Percentiles rank a stretch among this genome's conserved stretches.
These are phyloP conservation scores for Alternaria sp. DNA, from an alignment of 2,329 filamentous ascomycete genomes.

Conservation along the genomic window DNA sequence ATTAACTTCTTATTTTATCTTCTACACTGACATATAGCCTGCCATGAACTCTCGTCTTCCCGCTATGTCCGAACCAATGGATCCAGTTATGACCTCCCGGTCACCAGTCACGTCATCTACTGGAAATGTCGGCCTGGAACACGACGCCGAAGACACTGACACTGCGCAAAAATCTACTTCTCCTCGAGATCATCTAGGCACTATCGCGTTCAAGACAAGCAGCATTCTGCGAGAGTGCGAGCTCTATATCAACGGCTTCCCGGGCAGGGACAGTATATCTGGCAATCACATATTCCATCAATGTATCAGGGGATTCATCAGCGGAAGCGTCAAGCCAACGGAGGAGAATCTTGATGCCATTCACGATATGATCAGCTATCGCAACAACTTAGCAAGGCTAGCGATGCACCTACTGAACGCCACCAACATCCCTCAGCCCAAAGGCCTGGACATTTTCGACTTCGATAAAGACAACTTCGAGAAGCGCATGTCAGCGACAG, in stretches of 20 bases:
- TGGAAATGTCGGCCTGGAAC: not conserved
- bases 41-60: not conserved
- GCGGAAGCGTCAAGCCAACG: not conserved
- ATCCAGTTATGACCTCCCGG: not conserved
- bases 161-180: not conserved
- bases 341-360: not conserved
- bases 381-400: not conserved
- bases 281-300: not conserved
- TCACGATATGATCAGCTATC: not conserved
- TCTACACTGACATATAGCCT: not conserved
- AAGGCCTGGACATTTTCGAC: not conserved
- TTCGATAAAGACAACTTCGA: not conserved
- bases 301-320: not conserved
- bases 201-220: not conserved
- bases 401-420: not conserved
- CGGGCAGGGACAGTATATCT: not conserved
- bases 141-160: not conserved
- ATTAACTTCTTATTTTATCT: not conserved
- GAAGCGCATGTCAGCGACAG: not conserved
- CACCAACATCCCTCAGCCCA: not conserved
- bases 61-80: not conserved
- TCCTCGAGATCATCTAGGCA: not conserved
- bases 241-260: not conserved
- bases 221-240: not conserved
- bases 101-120: not conserved